Percentiles rank a stretch among this genome's conserved stretches.
Conservation (phyloP, 208 protist genomes). For the Acanthamoeba culbertsoni region DNA sequence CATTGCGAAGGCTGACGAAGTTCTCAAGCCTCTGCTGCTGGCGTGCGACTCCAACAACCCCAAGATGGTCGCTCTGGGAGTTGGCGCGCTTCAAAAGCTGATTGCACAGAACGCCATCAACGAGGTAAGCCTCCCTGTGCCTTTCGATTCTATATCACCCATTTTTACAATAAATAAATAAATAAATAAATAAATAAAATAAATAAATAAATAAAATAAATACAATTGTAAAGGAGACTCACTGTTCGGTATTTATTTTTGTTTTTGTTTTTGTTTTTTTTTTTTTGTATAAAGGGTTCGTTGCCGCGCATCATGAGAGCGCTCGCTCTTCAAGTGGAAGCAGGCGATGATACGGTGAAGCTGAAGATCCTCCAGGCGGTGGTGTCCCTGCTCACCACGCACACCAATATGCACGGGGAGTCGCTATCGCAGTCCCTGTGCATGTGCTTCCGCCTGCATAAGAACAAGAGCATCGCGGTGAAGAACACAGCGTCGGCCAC, state of each 20-base stretch:
- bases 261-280: background rate
- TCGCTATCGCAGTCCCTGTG: conserved; percentile 38
- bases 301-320: conserved; percentile 41
- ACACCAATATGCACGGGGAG: conserved; percentile 35
- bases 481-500: conserved; percentile 62
- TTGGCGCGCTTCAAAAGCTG: conserved; percentile 43
- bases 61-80: conserved; percentile 28
- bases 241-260: background rate
- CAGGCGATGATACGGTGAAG: conserved; percentile 26
- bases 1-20: conserved; percentile 30
- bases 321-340: background rate
- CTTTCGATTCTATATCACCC: background rate
- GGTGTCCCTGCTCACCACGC: conserved; percentile 16
- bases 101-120: conserved; percentile 39
- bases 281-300: background rate
- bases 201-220: background rate
- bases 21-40: conserved; percentile 47
- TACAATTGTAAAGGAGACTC: background rate
- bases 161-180: background rate
- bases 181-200: background rate
- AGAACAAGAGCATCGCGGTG: conserved; percentile 50
- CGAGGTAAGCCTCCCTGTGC: background rate
- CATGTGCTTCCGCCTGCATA: conserved; percentile 64
- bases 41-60: conserved; percentile 37
- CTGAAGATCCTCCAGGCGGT: conserved; percentile 56